These are phyloP conservation scores for Calonectria naviculata DNA, from an alignment of 2,329 filamentous ascomycete genomes.

Conservation along the genomic window DNA sequence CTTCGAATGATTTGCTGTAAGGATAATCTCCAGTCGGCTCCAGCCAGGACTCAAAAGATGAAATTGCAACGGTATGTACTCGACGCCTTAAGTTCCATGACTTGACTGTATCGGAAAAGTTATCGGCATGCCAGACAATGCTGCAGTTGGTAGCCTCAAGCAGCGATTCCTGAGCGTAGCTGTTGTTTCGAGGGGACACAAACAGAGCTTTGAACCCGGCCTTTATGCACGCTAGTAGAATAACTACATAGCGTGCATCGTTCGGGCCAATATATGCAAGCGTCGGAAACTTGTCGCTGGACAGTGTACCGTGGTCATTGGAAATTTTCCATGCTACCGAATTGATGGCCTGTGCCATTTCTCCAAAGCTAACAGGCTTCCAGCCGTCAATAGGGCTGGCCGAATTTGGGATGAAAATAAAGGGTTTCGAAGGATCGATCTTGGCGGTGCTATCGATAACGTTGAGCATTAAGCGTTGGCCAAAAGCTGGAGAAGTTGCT, in stretches of 20 bases:
- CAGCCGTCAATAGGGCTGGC: neutral
- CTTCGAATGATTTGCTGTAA: neutral
- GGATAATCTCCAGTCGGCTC: neutral
- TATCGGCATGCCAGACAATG: neutral
- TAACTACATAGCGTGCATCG: neutral
- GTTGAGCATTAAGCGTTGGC: neutral
- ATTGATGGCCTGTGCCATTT: neutral
- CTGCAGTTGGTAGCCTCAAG: neutral
- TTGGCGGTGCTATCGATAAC: neutral
- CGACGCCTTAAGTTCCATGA: neutral
- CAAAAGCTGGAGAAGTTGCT: too few species aligned
- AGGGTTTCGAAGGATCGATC: neutral
- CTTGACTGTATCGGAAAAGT: neutral
- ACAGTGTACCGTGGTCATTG: neutral
- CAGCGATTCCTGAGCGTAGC: neutral
- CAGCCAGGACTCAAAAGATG: neutral
- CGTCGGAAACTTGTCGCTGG: neutral
- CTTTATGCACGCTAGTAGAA: neutral
- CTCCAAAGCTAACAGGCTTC: neutral
- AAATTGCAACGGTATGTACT: neutral
- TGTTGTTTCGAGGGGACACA: neutral
- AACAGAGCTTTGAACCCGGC: neutral
- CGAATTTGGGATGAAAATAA: neutral
- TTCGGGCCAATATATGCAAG: neutral
- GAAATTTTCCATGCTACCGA: neutral